Percentiles rank a stretch among this genome's conserved stretches.
These are phyloP conservation scores for Chloromonas sp. DNA, from an alignment of 163 green algal genomes.

Conservation along the genomic window DNA sequence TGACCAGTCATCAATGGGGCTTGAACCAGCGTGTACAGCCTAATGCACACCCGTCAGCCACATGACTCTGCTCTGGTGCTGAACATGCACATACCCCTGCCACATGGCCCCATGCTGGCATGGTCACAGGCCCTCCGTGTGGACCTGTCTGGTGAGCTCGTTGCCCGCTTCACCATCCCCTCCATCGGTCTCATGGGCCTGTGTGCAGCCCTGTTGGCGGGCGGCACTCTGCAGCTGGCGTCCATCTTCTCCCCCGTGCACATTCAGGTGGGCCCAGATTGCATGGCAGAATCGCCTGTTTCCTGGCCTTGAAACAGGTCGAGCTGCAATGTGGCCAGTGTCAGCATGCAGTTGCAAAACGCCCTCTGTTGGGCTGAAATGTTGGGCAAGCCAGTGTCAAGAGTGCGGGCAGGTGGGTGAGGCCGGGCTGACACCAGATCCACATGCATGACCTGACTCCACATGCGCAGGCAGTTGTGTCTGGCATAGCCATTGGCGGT, in stretches of 20 bases:
- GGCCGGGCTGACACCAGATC: neutral
- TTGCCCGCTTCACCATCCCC: slow-evolving; percentile 48
- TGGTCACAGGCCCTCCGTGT: slow-evolving; percentile 29
- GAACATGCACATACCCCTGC: too few species aligned
- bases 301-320: neutral
- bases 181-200: slow-evolving; percentile 46
- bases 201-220: slow-evolving; percentile 10
- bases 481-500: slow-evolving; percentile 40
- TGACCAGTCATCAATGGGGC: too few species aligned
- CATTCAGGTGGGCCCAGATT: slow-evolving; percentile 40
- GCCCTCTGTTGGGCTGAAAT: neutral
- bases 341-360: neutral
- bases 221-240: slow-evolving; percentile 56
- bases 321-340: neutral
- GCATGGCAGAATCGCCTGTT: too few species aligned
- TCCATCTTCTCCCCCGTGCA: slow-evolving; percentile 53
- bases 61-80: too few species aligned
- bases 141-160: slow-evolving; percentile 35
- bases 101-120: too few species aligned
- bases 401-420: neutral
- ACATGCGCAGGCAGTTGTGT: slow-evolving; percentile 13
- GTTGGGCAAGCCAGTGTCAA: neutral
- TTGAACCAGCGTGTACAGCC: too few species aligned
- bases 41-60: too few species aligned
- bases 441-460: neutral